A percentile compares a stretch with the other conserved stretches of the same genome.
phyloP scores from a whole-genome alignment of 2,329 filamentous ascomycete genomes.

The Trichoderma sp. region DNA sequence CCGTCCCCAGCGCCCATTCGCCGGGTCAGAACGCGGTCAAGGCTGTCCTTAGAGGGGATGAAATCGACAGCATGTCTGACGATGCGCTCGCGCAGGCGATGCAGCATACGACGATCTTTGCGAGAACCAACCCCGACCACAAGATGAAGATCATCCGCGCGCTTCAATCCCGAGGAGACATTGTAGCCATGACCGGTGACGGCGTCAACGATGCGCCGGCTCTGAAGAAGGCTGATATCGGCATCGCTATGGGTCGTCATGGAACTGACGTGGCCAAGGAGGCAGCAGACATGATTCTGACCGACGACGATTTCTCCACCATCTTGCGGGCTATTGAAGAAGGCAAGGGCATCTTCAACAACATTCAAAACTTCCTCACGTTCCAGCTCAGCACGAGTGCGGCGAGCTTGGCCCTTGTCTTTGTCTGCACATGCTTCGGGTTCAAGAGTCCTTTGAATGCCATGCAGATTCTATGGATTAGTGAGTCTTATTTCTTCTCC shows the following conservation, averaged over 20 bases:
- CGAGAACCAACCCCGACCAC: slow-evolving; percentile 93
- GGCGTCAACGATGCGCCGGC: slow-evolving; percentile 97
- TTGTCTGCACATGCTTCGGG: slow-evolving; percentile 88
- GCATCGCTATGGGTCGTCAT: slow-evolving; percentile 92
- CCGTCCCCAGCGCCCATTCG: slow-evolving; percentile 53
- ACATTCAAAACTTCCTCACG: slow-evolving; percentile 98
- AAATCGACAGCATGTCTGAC: slow-evolving; percentile 90
- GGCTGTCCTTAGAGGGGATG: slow-evolving; percentile 81
- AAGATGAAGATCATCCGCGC: slow-evolving; percentile 96
- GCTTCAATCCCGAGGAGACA: slow-evolving; percentile 88
- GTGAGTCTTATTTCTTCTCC: slow-evolving; percentile 58
- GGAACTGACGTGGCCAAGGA: slow-evolving; percentile 98
- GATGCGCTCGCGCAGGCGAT: slow-evolving; percentile 83
- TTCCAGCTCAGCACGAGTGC: slow-evolving; percentile 98
- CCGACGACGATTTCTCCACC: slow-evolving; percentile 85
- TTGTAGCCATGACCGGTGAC: slow-evolving; percentile 98
- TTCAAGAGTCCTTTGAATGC: slow-evolving; percentile 96
- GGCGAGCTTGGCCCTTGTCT: slow-evolving; percentile 85
- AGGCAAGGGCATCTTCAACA: slow-evolving; percentile 99
- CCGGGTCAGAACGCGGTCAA: slow-evolving; percentile 62
- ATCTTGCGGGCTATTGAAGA: slow-evolving; percentile 96
- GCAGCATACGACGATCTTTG: slow-evolving; percentile 88
- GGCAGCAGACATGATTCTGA: slow-evolving; percentile 90
- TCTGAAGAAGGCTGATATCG: slow-evolving; percentile 95
- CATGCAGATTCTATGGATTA: slow-evolving; percentile 99